Evolutionary conservation across 2,329 filamentous ascomycete genomes (phyloP).

Genomic region (Pseudohalonectria lignicola): DNA sequence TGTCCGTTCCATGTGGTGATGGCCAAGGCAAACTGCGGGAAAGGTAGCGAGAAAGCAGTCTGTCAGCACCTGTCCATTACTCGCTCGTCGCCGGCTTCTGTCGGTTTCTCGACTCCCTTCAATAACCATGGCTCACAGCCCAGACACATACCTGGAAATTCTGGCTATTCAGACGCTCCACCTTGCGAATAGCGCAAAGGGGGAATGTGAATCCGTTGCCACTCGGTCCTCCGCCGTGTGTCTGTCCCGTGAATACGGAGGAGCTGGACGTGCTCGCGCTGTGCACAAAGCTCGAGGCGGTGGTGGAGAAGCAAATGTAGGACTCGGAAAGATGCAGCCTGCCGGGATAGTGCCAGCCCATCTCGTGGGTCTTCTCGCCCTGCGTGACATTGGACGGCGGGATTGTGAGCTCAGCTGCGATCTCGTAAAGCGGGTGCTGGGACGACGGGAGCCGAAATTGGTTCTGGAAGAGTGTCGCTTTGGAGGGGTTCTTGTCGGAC

Average conservation of each 20-base stretch:
- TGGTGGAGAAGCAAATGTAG: constrained; percentile 94
- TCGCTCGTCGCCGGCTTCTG: no score
- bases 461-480: constrained; percentile 84
- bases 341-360: constrained; percentile 81
- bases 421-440: constrained; percentile 90
- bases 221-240: constrained; percentile 81
- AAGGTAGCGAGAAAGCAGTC: background rate
- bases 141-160: constrained; percentile 58
- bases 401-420: constrained; percentile 89
- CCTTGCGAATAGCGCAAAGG: constrained; percentile 79
- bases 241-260: constrained; percentile 81
- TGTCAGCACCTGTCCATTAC: background rate
- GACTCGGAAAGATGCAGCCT: constrained; percentile 90
- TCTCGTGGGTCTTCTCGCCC: constrained; percentile 59
- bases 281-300: constrained; percentile 74
- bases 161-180: constrained; percentile 87
- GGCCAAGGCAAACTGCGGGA: constrained; percentile 66
- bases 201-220: constrained; percentile 95
- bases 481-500: constrained; percentile 74
- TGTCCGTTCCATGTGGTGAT: constrained; percentile 91
- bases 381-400: constrained; percentile 59
- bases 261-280: constrained; percentile 71
- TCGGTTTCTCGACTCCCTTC: no score
- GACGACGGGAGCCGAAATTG: constrained; percentile 92
- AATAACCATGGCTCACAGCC: background rate